These are phyloP conservation scores for Pseudocercospora macadamiae DNA, from an alignment of 2,329 filamentous ascomycete species.

Conservation along the genomic window DNA sequence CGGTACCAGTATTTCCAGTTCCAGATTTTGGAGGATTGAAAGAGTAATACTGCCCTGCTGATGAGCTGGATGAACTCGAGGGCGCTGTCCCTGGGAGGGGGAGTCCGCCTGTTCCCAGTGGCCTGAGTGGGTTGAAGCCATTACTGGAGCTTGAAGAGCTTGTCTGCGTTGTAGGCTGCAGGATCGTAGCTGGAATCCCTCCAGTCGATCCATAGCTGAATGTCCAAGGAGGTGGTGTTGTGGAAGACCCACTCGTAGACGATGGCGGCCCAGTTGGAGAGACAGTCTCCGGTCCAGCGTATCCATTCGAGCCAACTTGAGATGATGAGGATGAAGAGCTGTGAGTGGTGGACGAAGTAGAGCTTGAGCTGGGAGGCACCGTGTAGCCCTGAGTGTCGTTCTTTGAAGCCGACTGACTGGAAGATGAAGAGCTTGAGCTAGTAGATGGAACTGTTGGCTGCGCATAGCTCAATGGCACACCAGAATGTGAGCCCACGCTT, in stretches of 20 bases:
- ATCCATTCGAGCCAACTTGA: no score
- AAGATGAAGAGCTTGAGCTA: background rate
- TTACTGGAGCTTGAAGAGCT: constrained; percentile 5
- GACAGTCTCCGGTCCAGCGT: background rate
- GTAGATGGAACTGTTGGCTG: background rate
- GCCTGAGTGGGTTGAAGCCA: background rate
- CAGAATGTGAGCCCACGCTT: background rate
- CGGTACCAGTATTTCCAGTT: constrained; percentile 12
- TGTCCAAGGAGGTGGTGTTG: constrained; percentile 1
- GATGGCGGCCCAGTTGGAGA: background rate
- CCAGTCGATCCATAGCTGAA: background rate
- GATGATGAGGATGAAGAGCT: background rate
- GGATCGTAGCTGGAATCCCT: background rate
- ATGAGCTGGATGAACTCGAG: constrained; percentile 13
- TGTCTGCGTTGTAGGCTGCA: background rate
- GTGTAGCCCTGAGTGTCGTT: background rate
- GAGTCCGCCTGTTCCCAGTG: constrained; percentile 1
- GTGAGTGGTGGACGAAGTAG: background rate
- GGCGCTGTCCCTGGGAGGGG: constrained; percentile 11
- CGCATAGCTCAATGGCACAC: no score
- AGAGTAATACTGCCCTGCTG: background rate
- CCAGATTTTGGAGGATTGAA: constrained; percentile 9
- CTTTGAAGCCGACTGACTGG: background rate
- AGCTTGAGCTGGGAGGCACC: background rate
- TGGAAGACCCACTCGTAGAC: background rate